phyloP scores from a whole-genome alignment of 768 basidiomycete species.

The Pleurotus djamor region DNA sequence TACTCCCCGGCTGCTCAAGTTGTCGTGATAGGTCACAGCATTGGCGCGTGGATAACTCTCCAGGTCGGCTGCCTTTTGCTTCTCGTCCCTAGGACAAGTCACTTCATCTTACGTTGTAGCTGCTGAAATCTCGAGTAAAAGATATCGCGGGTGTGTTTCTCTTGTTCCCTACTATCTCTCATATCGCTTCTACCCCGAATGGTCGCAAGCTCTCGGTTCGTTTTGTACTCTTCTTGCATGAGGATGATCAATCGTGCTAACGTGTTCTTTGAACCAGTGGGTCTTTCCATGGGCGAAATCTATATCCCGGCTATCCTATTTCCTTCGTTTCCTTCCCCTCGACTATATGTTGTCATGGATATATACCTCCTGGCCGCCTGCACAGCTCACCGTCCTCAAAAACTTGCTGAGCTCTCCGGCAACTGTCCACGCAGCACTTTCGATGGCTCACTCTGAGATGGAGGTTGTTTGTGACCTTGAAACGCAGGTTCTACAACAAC shows the following conservation, averaged over 20 bases:
- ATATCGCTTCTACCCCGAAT: slow-evolving; percentile 65
- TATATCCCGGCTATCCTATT: slow-evolving; percentile 41
- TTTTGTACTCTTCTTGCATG: slow-evolving; percentile 5
- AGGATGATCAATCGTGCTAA: too few species aligned
- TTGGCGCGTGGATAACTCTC: slow-evolving; percentile 68
- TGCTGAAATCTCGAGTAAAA: slow-evolving; percentile 43
- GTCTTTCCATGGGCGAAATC: slow-evolving; percentile 7
- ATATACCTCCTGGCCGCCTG: slow-evolving; percentile 48
- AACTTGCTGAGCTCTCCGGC: slow-evolving; percentile 49
- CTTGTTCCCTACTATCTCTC: slow-evolving; percentile 68
- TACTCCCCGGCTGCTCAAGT: slow-evolving; percentile 34
- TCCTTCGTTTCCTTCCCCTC: slow-evolving; percentile 37
- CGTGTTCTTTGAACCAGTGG: neutral
- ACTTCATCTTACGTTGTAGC: slow-evolving; percentile 26
- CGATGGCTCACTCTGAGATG: slow-evolving; percentile 75
- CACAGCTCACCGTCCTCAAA: slow-evolving; percentile 43
- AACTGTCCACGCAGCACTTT: slow-evolving; percentile 50
- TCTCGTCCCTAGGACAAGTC: neutral
- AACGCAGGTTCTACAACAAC: slow-evolving; percentile 33
- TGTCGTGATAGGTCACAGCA: slow-evolving; percentile 62
- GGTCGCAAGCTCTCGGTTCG: slow-evolving; percentile 58
- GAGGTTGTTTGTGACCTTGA: slow-evolving; percentile 53
- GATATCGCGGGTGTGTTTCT: slow-evolving; percentile 46
- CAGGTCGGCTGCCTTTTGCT: slow-evolving; percentile 37
- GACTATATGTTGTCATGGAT: slow-evolving; percentile 19